Evolutionary conservation across 2,329 filamentous ascomycete genomes (phyloP), one percentile per base, ranked within the genome.

Genomic region (Trichoderma hamatum): DNA sequence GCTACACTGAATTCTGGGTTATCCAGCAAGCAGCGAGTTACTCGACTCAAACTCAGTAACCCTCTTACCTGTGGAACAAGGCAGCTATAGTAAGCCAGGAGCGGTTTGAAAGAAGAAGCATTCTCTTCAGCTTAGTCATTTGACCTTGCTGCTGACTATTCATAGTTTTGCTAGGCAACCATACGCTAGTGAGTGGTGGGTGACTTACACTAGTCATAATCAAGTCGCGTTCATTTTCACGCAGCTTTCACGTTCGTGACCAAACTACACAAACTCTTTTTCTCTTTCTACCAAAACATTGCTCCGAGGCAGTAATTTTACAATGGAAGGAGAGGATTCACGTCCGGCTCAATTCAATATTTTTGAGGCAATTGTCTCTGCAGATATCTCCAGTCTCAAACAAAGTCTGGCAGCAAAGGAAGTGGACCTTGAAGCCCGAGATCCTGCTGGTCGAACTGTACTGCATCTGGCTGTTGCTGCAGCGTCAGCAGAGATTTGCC

Each of bases 361-460:
- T 39, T 64, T 64, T n/a, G 21, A 39, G 16, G 21, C 36, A 5
- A 19, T 64, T 54, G 16, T 14, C 9, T 49, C 5, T 3, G 21
- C 21, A 39, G 61, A 64, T 21, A 21, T 54, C n/a, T 19, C 34
- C 21, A 19, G 46, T 16, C 32, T 64, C 26, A 16, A 54, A 39
- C 30, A 64, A 3, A 19, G 14, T 10, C 21, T 54, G 14, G 24
- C 46, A 10, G 9, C 24, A 3, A n/a, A 64, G 5, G 21, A 30
- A 64, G 21, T 64, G n/a, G 61, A 64, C 13, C 16, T 64, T 32
- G 46, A 64, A 10, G 10, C 30, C 6, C 46, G 61, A 30, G 46
- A 64, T 36, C 11, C 61, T 28, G 32, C 19, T 21, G 61, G 61
- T 13, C 61, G 61, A 54, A 64, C 61, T n/a, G 61, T 21, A 21